These are phyloP conservation scores for Alloteropsis semialata DNA, from an alignment of 176 grass and related monocot species.

Conservation along the genomic window DNA sequence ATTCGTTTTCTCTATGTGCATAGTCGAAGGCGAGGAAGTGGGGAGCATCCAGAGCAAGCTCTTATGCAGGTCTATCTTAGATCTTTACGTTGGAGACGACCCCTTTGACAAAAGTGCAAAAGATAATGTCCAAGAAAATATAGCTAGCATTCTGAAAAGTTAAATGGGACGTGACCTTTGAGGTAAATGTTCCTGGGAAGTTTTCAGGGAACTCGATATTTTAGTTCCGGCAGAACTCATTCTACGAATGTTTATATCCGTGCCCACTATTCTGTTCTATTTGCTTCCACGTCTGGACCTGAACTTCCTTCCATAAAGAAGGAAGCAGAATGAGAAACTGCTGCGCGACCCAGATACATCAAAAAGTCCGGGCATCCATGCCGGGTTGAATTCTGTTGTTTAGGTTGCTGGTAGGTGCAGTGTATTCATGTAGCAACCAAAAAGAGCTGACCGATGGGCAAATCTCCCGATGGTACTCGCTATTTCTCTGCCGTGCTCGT, in stretches of 20 bases:
- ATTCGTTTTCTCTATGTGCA: not conserved
- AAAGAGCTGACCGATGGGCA: not conserved
- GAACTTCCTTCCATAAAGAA: not conserved
- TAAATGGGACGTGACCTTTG: not conserved
- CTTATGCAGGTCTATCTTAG: conserved; percentile 76
- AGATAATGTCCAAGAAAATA: conserved; percentile 59
- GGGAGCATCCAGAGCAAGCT: conserved; percentile 83
- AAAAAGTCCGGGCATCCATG: not conserved
- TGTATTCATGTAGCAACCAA: not conserved
- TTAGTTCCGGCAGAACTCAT: not conserved
- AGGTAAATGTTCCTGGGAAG: not conserved
- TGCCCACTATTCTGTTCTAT: not conserved
- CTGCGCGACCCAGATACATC: not conserved
- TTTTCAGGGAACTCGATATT: not conserved
- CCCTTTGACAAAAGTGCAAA: conserved; percentile 79
- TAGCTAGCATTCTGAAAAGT: conserved; percentile 48
- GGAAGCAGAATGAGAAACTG: not conserved
- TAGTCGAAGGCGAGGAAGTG: conserved; percentile 69
- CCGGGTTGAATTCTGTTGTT: not conserved
- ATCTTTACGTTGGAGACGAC: conserved; percentile 92
- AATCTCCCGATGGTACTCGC: not conserved
- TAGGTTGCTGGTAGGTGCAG: not conserved
- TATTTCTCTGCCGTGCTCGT: not conserved
- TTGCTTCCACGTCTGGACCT: not conserved
- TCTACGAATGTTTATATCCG: not conserved